Evolutionary conservation across 768 basidiomycete genomes (phyloP).

Genomic region (Porphyrellus cyaneotinctus): DNA sequence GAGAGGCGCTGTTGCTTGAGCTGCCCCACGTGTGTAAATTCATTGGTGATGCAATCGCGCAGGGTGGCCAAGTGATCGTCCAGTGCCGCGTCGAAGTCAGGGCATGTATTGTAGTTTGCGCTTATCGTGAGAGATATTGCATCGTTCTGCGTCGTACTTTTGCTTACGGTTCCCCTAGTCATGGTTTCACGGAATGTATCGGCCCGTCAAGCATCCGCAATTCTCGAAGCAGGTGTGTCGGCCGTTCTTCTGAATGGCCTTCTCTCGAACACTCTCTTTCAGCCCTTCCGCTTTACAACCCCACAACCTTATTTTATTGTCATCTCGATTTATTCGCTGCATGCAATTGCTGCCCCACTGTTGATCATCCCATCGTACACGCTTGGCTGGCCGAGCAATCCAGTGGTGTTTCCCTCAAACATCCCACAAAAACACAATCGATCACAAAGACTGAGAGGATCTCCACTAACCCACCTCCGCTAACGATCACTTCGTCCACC

Average conservation of each 20-base stretch:
- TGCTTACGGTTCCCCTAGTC: slow-evolving; percentile 33
- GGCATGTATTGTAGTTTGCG: slow-evolving; percentile 50
- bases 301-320: slow-evolving; percentile 42
- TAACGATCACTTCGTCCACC: slow-evolving; percentile 11
- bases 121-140: slow-evolving; percentile 42
- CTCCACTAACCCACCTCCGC: slow-evolving; percentile 6
- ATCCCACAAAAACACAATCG: slow-evolving; percentile 11
- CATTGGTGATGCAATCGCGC: slow-evolving; percentile 39
- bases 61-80: slow-evolving; percentile 48
- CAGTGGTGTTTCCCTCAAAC: slow-evolving; percentile 13
- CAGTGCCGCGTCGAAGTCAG: slow-evolving; percentile 51
- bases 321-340: slow-evolving; percentile 46
- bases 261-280: not conserved
- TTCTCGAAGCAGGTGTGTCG: slow-evolving; percentile 42
- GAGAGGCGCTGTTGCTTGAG: slow-evolving; percentile 41
- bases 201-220: slow-evolving; percentile 36
- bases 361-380: slow-evolving; percentile 37
- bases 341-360: slow-evolving; percentile 38
- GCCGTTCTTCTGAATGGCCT: not conserved
- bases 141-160: not conserved
- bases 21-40: slow-evolving; percentile 46
- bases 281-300: slow-evolving; percentile 55
- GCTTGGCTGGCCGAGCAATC: slow-evolving; percentile 36
- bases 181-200: slow-evolving; percentile 42
- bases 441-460: slow-evolving; percentile 2